Evolutionary conservation across 768 basidiomycete genomes (phyloP), one percentile per base, ranked within the genome.

Genomic region (Sarcodon aspratus): DNA sequence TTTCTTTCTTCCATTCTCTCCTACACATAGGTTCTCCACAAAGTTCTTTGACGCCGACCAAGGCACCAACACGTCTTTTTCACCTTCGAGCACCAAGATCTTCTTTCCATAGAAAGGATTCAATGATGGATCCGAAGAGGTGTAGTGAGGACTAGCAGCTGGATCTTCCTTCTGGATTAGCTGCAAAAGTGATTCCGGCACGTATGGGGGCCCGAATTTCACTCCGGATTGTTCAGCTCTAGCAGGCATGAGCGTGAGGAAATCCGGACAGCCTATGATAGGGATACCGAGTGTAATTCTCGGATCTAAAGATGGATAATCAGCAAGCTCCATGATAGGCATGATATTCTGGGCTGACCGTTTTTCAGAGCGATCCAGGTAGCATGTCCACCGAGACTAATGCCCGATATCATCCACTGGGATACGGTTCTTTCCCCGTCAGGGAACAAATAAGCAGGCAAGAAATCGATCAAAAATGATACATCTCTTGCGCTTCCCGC

Each of bases 371-470:
- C 67, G 32, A 85, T 71, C 90, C 91, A 94, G 0, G 85, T 72
- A 0, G 87, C 73, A 60, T 96, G 90, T 0, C 90, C 91, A 1
- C 91, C 92, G 0, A 96, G 75, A 52, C 84, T 87, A 55, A 84
- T 71, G 0, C 92, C 92, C 0, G 77, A 73, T 3, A 85, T 69
- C 9, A 79, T 78, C 82, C 84, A 96, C 49, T 78, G 72, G 6
- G 66, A 70, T 35, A 94, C 73, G 11, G 57, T 60, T 27, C 76
- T 70, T 54, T 89, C 80, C 9, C 67, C 78, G 10, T 65, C 54
- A 0, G 90, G 88, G 59, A 82, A 94, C 8, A 94, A 61, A 58
- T 82, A 83, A 0, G 79, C 63, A 1, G 83, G 79, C 3, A 94
- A 69, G 55, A 86, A 82, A 59, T 93, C 88, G 47, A 92, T 83